Evolutionary conservation across 2,329 filamentous ascomycete genomes (phyloP), one percentile per base, ranked within the genome.

Genomic region (Albophoma yamanashiensis): DNA sequence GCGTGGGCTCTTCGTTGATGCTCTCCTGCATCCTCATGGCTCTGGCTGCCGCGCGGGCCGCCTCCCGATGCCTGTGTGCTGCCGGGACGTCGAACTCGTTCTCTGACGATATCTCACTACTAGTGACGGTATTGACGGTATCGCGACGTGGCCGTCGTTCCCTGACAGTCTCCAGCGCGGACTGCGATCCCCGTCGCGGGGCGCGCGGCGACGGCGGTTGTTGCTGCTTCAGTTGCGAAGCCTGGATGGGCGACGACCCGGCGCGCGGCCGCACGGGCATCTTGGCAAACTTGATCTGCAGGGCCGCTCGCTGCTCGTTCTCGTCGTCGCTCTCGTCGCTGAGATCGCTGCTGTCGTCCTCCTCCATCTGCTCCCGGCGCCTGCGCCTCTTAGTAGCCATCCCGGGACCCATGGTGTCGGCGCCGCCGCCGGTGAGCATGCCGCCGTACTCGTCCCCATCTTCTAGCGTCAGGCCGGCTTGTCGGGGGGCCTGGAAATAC

Each of bases 281-380:
- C 75, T 97, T 97, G 56, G 89, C 86, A 74, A 99, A 99, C 70
- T 93, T 92, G 71, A 97, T 96, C 72, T 95, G 91, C 70, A 95
- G 91, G 2, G 89, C 88, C 53, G 89, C 88, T 59, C 91, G 87
- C 63, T 86, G 82, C 60, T 91, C 88, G 1, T 83, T 79, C 58
- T 92, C 89, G 31, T 92, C 89, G 57, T 94, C 90, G 67, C 89
- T 93, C 66, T 93, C 89, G 67, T 94, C 90, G 70, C 87, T 92
- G 59, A 93, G 76, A 67, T 93, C 90, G 68, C 89, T 92, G 73
- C 90, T 94, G 69, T 93, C 90, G 61, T 92, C 89, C 67, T 94
- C 90, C 65, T 92, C 89, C 76, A 91, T 83, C 71, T 90, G 87
- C 72, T 92, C 88, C 62, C 88, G 78, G 58, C 84, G 79, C 63